Evolutionary conservation across 2,329 filamentous ascomycete genomes (phyloP).

Genomic region (Botrytis fragariae): DNA sequence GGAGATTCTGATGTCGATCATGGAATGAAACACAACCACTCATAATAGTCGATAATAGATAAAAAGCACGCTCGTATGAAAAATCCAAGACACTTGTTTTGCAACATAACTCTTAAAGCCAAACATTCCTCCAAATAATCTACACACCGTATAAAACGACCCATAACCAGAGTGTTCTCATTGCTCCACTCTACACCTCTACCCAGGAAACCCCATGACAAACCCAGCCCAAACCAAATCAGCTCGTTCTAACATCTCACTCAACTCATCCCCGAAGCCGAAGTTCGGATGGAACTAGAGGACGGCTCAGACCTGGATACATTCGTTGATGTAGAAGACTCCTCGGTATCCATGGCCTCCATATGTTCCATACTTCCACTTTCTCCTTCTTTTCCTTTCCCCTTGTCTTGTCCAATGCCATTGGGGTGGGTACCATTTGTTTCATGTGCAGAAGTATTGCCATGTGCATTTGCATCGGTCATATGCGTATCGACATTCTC

Average conservation of each 20-base stretch:
- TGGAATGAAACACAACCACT: neutral
- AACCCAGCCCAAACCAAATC: neutral
- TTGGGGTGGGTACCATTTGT: slow-evolving; percentile 5
- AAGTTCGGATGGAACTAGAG: slow-evolving; percentile 31
- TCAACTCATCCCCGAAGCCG: slow-evolving; percentile 26
- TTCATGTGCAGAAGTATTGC: slow-evolving; percentile 22
- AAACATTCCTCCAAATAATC: neutral
- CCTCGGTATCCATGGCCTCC: slow-evolving; percentile 25
- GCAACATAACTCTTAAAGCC: neutral
- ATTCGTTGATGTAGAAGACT: slow-evolving; percentile 26
- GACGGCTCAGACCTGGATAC: slow-evolving; percentile 31
- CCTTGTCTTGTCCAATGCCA: slow-evolving; percentile 25
- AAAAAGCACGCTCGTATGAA: neutral
- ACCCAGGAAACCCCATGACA: neutral
- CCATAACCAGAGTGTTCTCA: neutral
- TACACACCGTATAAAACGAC: neutral
- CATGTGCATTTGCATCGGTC: slow-evolving; percentile 23
- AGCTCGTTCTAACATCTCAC: neutral
- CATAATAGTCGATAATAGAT: neutral
- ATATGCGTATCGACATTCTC: neutral
- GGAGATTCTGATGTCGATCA: neutral
- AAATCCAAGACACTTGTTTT: neutral
- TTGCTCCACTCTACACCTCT: neutral
- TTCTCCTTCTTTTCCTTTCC: slow-evolving; percentile 14
- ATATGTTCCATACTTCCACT: slow-evolving; percentile 14